Conservation (phyloP, 352 stramenopile species). For the Pythium inflatum region DNA sequence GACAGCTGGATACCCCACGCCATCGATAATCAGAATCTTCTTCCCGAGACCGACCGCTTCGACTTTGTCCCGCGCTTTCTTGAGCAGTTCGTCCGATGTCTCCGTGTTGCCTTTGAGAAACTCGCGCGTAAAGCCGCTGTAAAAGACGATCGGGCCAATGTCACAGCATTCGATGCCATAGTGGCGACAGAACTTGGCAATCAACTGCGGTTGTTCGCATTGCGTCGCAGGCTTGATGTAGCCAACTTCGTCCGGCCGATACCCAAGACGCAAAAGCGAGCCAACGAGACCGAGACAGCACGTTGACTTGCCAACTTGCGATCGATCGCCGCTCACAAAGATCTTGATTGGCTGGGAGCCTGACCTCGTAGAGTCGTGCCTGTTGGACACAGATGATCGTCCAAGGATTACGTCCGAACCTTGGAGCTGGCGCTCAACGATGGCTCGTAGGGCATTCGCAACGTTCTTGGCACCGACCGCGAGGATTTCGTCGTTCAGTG, state of each 20-base stretch:
- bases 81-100: slow-evolving; percentile 80
- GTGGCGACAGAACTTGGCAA: slow-evolving; percentile 92
- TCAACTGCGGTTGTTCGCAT: slow-evolving; percentile 94
- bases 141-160: slow-evolving; percentile 96
- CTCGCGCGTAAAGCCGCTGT: slow-evolving; percentile 96
- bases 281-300: slow-evolving; percentile 95
- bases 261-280: slow-evolving; percentile 78
- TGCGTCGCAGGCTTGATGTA: slow-evolving; percentile 99
- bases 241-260: slow-evolving; percentile 75
- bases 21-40: slow-evolving; percentile 95
- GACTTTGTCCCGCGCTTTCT: slow-evolving; percentile 83
- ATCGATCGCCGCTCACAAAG: slow-evolving; percentile 78
- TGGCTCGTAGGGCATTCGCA: slow-evolving; percentile 7
- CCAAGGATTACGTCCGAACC: slow-evolving; percentile 22
- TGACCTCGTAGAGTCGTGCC: too few species aligned
- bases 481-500: slow-evolving; percentile 17
- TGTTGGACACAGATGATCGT: too few species aligned
- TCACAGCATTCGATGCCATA: slow-evolving; percentile 87
- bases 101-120: slow-evolving; percentile 94
- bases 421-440: slow-evolving; percentile 27
- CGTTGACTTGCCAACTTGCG: slow-evolving; percentile 96
- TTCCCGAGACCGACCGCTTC: slow-evolving; percentile 88
- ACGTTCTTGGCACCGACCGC: slow-evolving; percentile 17
- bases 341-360: slow-evolving; percentile 42
- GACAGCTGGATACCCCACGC: slow-evolving; percentile 95